These are phyloP conservation scores for Rhizopus sp. DNA, from an alignment of 371 early-diverging fungal species.

Conservation along the genomic window DNA sequence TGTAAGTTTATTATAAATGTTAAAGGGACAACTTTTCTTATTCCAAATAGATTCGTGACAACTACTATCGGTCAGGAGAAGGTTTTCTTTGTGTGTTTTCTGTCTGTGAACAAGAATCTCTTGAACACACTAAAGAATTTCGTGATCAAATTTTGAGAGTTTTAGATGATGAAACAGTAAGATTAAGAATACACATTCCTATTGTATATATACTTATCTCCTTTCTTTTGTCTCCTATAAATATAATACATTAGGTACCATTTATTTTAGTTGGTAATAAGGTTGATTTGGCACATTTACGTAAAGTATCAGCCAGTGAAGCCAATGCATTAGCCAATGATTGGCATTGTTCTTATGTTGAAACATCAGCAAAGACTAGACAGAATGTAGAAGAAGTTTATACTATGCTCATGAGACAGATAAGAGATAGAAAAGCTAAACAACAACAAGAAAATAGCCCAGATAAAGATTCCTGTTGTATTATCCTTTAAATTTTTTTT, in stretches of 20 bases:
- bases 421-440: conserved; percentile 70
- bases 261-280: conserved; percentile 91
- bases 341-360: conserved; percentile 83
- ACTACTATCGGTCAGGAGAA: conserved; percentile 90
- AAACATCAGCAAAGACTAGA: conserved; percentile 89
- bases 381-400: conserved; percentile 85
- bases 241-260: conserved; percentile 57
- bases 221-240: conserved; percentile 1
- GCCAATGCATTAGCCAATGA: conserved; percentile 71
- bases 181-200: background rate
- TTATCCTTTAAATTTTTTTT: conserved; percentile 38
- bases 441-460: conserved; percentile 49
- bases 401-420: conserved; percentile 74
- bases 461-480: conserved; percentile 51
- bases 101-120: conserved; percentile 79
- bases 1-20: conserved; percentile 34
- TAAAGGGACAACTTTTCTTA: background rate
- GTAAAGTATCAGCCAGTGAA: conserved; percentile 74
- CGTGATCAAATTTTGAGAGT: conserved; percentile 89
- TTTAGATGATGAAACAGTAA: conserved; percentile 79
- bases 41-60: conserved; percentile 77
- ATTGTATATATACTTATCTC: conserved; percentile 5
- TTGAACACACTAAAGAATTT: conserved; percentile 84
- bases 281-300: conserved; percentile 72
- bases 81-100: conserved; percentile 91